Evolutionary conservation across 768 basidiomycete genomes (phyloP).

Genomic region (Hypsizygus marmoreus): DNA sequence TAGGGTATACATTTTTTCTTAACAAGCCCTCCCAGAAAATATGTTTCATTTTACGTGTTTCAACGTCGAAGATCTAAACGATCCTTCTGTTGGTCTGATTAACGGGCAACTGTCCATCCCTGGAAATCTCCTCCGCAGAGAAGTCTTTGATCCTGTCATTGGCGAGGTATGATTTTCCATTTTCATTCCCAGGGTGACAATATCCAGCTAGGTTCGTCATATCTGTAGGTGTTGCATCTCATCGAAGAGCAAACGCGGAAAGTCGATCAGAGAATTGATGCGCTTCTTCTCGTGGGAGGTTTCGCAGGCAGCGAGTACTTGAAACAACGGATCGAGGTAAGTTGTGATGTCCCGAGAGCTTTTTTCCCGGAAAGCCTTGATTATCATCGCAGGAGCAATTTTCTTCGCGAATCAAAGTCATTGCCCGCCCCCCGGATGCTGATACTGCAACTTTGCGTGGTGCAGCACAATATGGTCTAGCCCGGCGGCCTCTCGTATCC

Average conservation of each 20-base stretch:
- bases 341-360: constrained; percentile 22
- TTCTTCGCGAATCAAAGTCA: constrained; percentile 63
- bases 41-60: constrained; percentile 92
- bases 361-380: constrained; percentile 12
- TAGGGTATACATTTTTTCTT: background rate
- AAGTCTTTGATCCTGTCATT: constrained; percentile 92
- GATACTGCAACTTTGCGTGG: constrained; percentile 89
- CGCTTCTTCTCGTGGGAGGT: constrained; percentile 86
- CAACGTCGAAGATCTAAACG: constrained; percentile 82
- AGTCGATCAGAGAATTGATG: constrained; percentile 75
- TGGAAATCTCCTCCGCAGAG: constrained; percentile 73
- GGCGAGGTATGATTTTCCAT: constrained; percentile 53
- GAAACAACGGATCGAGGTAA: constrained; percentile 74
- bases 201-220: constrained; percentile 3
- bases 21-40: constrained; percentile 48
- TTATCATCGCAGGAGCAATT: constrained; percentile 57
- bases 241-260: constrained; percentile 75
- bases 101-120: constrained; percentile 86
- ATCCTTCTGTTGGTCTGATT: constrained; percentile 74
- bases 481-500: constrained; percentile 74
- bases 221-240: constrained; percentile 66
- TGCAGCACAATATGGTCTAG: constrained; percentile 86
- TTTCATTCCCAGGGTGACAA: constrained; percentile 7
- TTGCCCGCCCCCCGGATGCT: constrained; percentile 82
- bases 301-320: constrained; percentile 88